Conservation (phyloP, 2,329 filamentous ascomycete species). For the Colletotrichum abscissum region DNA sequence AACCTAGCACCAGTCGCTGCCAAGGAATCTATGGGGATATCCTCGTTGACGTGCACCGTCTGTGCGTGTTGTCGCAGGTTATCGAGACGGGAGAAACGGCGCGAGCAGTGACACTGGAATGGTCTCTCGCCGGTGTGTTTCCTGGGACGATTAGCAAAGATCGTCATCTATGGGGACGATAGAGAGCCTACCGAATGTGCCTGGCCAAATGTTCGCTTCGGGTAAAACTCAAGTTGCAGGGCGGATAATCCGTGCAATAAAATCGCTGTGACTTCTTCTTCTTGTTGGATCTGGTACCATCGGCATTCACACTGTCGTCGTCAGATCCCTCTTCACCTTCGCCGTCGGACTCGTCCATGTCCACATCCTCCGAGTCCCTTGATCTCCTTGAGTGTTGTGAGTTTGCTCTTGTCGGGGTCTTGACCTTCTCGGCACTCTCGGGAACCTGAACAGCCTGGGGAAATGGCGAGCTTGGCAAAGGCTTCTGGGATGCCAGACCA, state of each 20-base stretch:
- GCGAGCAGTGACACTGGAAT: conserved; percentile 94
- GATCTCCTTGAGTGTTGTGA: conserved; percentile 72
- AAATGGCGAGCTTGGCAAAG: conserved; percentile 64
- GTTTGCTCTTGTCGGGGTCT: conserved; percentile 61
- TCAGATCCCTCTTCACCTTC: conserved; percentile 73
- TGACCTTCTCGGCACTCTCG: conserved; percentile 55
- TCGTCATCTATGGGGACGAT: neutral
- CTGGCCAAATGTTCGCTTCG: conserved; percentile 94
- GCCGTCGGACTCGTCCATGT: conserved; percentile 81
- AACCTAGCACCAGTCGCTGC: conserved; percentile 93
- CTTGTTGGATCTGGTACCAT: conserved; percentile 78
- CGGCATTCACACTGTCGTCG: conserved; percentile 71
- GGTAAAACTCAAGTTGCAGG: conserved; percentile 94
- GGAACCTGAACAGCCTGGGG: conserved; percentile 61
- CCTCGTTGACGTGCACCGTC: conserved; percentile 97
- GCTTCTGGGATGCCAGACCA: conserved; percentile 59
- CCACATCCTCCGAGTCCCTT: conserved; percentile 75
- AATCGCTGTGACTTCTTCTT: conserved; percentile 98
- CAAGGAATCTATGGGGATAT: conserved; percentile 92
- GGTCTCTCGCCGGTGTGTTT: conserved; percentile 98
- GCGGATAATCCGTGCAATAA: conserved; percentile 94
- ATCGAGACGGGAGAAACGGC: conserved; percentile 92
- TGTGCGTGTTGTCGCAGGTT: conserved; percentile 97
- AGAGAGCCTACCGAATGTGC: conserved; percentile 80
- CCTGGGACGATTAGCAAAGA: conserved; percentile 54